Percentiles rank a stretch among this genome's conserved stretches.
phyloP scores from a whole-genome alignment of 2,329 filamentous ascomycete genomes.

The Xylaria multiplex region DNA sequence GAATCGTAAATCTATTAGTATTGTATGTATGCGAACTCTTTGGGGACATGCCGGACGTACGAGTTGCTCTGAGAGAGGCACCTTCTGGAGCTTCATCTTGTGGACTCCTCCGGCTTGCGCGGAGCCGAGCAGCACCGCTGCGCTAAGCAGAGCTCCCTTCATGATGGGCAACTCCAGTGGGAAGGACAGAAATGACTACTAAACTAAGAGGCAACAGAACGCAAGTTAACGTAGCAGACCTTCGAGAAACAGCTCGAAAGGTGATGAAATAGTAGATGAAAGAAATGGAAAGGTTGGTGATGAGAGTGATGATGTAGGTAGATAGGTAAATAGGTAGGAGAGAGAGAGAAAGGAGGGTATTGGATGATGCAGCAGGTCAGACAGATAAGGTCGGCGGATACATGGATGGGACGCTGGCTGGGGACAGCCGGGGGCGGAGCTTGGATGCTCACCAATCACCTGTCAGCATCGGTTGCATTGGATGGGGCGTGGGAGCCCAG shows the following conservation, averaged over 20 bases:
- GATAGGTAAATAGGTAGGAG: constrained; percentile 11
- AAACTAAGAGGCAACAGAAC: constrained; percentile 7
- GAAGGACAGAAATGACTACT: constrained; percentile 29
- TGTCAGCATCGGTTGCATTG: background rate
- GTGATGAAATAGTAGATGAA: constrained; percentile 14
- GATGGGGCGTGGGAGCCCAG: background rate
- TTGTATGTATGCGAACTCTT: background rate
- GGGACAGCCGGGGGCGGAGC: constrained; percentile 31
- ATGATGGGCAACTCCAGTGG: constrained; percentile 64
- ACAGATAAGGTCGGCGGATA: constrained; percentile 31
- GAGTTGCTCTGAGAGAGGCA: constrained; percentile 90
- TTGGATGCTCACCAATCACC: constrained; percentile 16
- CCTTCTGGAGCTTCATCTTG: constrained; percentile 98
- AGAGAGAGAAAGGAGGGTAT: constrained; percentile 25
- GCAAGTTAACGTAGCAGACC: background rate
- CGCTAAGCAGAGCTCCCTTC: constrained; percentile 85
- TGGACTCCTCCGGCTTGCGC: constrained; percentile 87
- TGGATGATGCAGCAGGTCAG: constrained; percentile 35
- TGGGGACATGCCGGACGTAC: constrained; percentile 62
- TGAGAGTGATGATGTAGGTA: constrained; percentile 30
- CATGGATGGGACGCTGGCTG: constrained; percentile 14
- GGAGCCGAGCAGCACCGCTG: constrained; percentile 81
- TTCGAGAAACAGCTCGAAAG: constrained; percentile 3
- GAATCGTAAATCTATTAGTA: constrained; percentile 38
- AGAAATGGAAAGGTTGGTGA: constrained; percentile 14